A percentile compares a stretch with the other conserved stretches of the same genome.
phyloP scores from a whole-genome alignment of 2,329 filamentous ascomycete species.

The Aureobasidium sp. region DNA sequence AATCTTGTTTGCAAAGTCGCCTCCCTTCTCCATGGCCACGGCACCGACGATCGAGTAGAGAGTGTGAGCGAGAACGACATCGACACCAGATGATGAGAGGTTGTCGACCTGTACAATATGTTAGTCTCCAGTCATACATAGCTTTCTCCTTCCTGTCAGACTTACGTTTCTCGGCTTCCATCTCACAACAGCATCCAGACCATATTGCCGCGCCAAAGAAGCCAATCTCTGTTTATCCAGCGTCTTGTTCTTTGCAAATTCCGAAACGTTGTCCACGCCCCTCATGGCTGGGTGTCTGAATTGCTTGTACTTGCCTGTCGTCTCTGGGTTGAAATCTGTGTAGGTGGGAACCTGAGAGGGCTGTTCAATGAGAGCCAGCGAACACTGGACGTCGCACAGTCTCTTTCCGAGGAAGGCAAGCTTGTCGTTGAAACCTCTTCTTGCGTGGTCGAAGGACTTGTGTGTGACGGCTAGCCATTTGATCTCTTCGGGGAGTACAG shows the following conservation, averaged over 20 bases:
- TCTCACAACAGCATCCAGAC: slow-evolving; percentile 66
- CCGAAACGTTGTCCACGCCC: slow-evolving; percentile 64
- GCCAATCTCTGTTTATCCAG: slow-evolving; percentile 59
- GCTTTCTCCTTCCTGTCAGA: slow-evolving; percentile 4
- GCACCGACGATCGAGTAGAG: slow-evolving; percentile 84
- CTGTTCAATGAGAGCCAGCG: slow-evolving; percentile 49
- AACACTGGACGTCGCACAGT: slow-evolving; percentile 56
- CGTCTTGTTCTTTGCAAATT: slow-evolving; percentile 50
- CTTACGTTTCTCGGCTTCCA: slow-evolving; percentile 82
- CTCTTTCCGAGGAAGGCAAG: slow-evolving; percentile 71
- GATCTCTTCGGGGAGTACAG: slow-evolving; percentile 74
- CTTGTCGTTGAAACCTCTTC: slow-evolving; percentile 88
- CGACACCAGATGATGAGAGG: slow-evolving; percentile 62
- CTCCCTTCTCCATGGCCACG: slow-evolving; percentile 78
- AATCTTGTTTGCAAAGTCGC: slow-evolving; percentile 64
- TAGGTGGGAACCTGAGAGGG: slow-evolving; percentile 24
- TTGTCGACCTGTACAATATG: slow-evolving; percentile 49
- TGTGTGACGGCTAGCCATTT: slow-evolving; percentile 98
- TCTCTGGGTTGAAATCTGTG: background rate
- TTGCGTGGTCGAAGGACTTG: slow-evolving; percentile 95
- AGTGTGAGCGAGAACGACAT: slow-evolving; percentile 66
- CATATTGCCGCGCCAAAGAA: slow-evolving; percentile 59
- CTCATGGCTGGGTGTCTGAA: slow-evolving; percentile 56
- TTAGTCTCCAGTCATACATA: background rate
- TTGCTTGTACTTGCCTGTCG: slow-evolving; percentile 35